phyloP scores from a whole-genome alignment of 352 stramenopile species.

The Pythium angustatum region DNA sequence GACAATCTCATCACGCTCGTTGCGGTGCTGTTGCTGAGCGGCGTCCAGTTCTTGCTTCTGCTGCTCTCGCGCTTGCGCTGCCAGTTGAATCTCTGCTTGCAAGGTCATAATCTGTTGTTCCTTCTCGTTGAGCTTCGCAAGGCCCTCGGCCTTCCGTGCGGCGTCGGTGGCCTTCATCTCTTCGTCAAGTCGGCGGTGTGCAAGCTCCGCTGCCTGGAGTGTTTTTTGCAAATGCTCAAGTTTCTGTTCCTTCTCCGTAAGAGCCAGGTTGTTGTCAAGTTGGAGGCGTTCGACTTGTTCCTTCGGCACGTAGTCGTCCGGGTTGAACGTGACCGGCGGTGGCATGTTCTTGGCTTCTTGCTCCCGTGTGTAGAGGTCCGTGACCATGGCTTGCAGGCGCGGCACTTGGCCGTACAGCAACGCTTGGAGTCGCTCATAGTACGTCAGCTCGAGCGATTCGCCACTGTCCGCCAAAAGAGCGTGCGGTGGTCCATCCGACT shows the following conservation, averaged over 20 bases:
- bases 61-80: not conserved
- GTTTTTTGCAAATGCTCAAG: not conserved
- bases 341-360: conserved; percentile 17
- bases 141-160: conserved; percentile 22
- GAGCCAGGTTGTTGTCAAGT: conserved; percentile 41
- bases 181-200: not conserved
- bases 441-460: conserved; percentile 42
- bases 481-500: not conserved
- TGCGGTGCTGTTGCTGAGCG: not conserved
- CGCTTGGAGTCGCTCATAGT: conserved; percentile 50
- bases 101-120: not conserved
- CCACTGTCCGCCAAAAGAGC: conserved; percentile 12
- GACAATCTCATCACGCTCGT: not conserved
- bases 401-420: conserved; percentile 29
- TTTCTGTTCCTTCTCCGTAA: conserved; percentile 18
- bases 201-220: not conserved
- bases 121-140: conserved; percentile 33
- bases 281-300: conserved; percentile 56
- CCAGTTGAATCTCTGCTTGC: not conserved
- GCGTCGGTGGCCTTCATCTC: not conserved
- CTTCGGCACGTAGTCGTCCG: conserved; percentile 67
- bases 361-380: conserved; percentile 29
- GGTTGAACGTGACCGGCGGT: conserved; percentile 52
- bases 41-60: not conserved
- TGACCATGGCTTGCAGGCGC: conserved; percentile 34